phyloP scores from a whole-genome alignment of 305 asterid species.

The Lippia alba region DNA sequence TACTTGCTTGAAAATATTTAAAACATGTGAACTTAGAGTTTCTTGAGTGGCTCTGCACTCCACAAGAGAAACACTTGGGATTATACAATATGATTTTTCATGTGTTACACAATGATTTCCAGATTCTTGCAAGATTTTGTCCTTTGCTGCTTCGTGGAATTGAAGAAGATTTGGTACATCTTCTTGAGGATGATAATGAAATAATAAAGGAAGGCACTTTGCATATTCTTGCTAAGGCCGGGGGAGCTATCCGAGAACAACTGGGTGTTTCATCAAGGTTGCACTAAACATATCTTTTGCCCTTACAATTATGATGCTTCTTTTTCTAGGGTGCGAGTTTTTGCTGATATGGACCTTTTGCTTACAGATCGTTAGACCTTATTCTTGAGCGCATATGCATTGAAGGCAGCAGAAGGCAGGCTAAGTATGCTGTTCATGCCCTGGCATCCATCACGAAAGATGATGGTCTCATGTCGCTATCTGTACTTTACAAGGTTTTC shows the following conservation, averaged over 20 bases:
- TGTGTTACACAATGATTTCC: conserved; percentile 41
- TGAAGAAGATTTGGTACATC: conserved; percentile 84
- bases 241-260: conserved; percentile 95
- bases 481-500: conserved; percentile 96
- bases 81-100: conserved; percentile 19
- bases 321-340: conserved; percentile 5
- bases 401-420: conserved; percentile 99
- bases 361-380: conserved; percentile 87
- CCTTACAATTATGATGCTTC: conserved; percentile 20
- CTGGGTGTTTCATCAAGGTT: conserved; percentile 94
- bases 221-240: conserved; percentile 99
- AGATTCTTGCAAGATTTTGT: conserved; percentile 96
- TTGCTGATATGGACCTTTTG: conserved; percentile 30
- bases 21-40: conserved; percentile 29
- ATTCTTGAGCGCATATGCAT: conserved; percentile 97
- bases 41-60: conserved; percentile 23
- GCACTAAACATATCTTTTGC: conserved; percentile 31
- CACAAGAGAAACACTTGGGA: conserved; percentile 17
- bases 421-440: conserved; percentile 98
- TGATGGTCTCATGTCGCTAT: conserved; percentile 97
- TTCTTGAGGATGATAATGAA: conserved; percentile 98
- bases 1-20: background rate
- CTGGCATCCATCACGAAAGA: conserved; percentile 97
- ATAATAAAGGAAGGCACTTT: conserved; percentile 95
- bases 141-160: conserved; percentile 86